Evolutionary conservation across 345 rosid species (phyloP).

Genomic region (Dipteronia dyeriana): DNA sequence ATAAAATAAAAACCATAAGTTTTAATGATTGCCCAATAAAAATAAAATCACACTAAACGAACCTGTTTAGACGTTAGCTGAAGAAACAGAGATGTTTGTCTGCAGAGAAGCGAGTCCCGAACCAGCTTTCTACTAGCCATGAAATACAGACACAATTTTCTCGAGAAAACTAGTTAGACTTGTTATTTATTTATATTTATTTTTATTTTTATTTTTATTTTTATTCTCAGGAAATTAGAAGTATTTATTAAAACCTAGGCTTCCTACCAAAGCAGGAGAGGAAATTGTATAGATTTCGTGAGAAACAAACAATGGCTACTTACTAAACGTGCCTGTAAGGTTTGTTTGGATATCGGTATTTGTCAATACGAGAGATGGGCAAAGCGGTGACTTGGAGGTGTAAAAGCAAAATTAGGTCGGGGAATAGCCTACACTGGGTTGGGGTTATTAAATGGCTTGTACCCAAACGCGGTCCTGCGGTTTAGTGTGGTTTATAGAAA

Average conservation of each 20-base stretch:
- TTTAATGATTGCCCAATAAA: not conserved
- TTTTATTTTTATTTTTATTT: not conserved
- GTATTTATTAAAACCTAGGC: not conserved
- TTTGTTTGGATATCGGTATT: constrained; percentile 12
- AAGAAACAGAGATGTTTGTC: constrained; percentile 47
- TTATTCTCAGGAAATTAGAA: not conserved
- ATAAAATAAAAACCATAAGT: constrained; percentile 17
- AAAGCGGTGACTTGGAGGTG: not conserved
- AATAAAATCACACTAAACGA: constrained; percentile 5
- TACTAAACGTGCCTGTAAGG: not conserved
- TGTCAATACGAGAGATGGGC: not conserved
- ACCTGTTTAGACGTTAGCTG: constrained; percentile 52
- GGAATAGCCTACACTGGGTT: not conserved
- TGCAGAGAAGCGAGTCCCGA: constrained; percentile 60
- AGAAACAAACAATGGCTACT: constrained; percentile 13
- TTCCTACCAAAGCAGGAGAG: not conserved
- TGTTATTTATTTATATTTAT: not conserved
- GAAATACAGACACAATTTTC: not conserved
- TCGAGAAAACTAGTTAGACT: not conserved
- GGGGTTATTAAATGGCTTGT: not conserved
- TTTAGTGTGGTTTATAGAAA: not conserved
- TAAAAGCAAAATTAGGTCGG: not conserved
- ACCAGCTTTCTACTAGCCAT: constrained; percentile 86
- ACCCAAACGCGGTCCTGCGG: constrained; percentile 12
- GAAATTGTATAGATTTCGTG: constrained; percentile 11